Percentiles rank a stretch among this genome's conserved stretches.
phyloP scores from a whole-genome alignment of 805 yeast species.

The Naumovozyma baii region DNA sequence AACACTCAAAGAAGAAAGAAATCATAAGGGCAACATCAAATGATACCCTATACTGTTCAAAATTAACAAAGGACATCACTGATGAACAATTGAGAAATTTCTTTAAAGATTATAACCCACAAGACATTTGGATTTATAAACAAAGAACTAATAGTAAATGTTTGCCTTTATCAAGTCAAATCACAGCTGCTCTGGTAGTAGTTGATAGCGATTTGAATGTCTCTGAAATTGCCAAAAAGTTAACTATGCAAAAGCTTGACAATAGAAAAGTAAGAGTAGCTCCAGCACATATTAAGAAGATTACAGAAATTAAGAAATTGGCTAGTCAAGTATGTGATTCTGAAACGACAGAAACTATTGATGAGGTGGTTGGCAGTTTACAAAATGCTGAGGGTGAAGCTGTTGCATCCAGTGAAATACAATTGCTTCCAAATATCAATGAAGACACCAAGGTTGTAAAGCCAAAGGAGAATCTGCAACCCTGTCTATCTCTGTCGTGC shows the following conservation, averaged over 20 bases:
- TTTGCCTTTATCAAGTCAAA: neutral
- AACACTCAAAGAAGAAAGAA: neutral
- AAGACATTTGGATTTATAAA: constrained; percentile 40
- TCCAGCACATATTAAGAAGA: constrained; percentile 36
- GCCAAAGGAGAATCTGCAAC: neutral
- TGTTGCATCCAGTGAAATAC: neutral
- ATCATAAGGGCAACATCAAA: constrained; percentile 21
- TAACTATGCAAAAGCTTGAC: constrained; percentile 32
- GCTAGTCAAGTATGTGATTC: constrained; percentile 11
- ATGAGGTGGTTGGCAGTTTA: neutral
- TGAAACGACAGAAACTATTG: neutral
- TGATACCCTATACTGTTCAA: constrained; percentile 39
- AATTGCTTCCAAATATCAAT: neutral
- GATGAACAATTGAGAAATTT: constrained; percentile 38
- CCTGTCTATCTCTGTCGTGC: neutral
- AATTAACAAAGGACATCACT: constrained; percentile 32
- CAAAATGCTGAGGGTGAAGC: neutral
- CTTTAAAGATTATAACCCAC: constrained; percentile 38
- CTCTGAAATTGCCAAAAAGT: constrained; percentile 34
- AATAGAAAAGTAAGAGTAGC: constrained; percentile 31
- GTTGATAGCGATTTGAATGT: constrained; percentile 36
- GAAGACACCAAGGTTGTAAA: neutral
- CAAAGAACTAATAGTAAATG: constrained; percentile 23
- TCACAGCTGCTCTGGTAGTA: constrained; percentile 44
- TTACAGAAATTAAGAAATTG: constrained; percentile 37